A percentile compares a stretch with the other conserved stretches of the same genome.
Evolutionary conservation across 1,139 yeast species (phyloP).

Genomic region (Candida mesenterica): DNA sequence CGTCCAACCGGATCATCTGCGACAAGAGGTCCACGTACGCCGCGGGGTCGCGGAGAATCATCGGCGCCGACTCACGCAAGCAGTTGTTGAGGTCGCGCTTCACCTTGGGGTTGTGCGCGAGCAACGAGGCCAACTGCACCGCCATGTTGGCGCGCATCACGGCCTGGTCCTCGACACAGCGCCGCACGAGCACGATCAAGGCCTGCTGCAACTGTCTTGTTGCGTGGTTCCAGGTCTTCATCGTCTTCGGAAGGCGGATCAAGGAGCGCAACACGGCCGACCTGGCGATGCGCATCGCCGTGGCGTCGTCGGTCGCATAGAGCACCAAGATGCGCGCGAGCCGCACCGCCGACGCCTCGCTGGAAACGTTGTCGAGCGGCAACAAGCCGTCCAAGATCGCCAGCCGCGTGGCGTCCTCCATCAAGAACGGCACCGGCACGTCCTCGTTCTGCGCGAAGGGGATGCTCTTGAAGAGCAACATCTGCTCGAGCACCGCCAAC

Average conservation of each 20-base stretch:
- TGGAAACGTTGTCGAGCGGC: constrained; percentile 35
- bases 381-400: constrained; percentile 45
- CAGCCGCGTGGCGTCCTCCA: constrained; percentile 30
- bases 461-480: constrained; percentile 43
- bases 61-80: constrained; percentile 53
- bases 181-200: constrained; percentile 52
- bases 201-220: constrained; percentile 12
- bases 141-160: constrained; percentile 45
- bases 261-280: constrained; percentile 35
- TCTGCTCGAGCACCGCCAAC: constrained; percentile 47
- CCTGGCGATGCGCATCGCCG: constrained; percentile 38
- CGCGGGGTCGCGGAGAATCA: constrained; percentile 59
- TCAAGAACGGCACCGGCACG: constrained; percentile 10
- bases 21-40: constrained; percentile 54
- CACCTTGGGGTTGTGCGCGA: constrained; percentile 25
- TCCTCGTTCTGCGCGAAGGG: constrained; percentile 26
- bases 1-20: constrained; percentile 47
- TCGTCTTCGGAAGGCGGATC: constrained; percentile 14
- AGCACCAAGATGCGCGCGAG: constrained; percentile 53
- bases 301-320: constrained; percentile 45
- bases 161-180: constrained; percentile 64
- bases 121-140: constrained; percentile 40
- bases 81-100: constrained; percentile 50
- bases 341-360: constrained; percentile 48
- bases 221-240: constrained; percentile 8